phyloP scores from a whole-genome alignment of 1,284 basidiomycete genomes.

The Ceratobasidium sp. region DNA sequence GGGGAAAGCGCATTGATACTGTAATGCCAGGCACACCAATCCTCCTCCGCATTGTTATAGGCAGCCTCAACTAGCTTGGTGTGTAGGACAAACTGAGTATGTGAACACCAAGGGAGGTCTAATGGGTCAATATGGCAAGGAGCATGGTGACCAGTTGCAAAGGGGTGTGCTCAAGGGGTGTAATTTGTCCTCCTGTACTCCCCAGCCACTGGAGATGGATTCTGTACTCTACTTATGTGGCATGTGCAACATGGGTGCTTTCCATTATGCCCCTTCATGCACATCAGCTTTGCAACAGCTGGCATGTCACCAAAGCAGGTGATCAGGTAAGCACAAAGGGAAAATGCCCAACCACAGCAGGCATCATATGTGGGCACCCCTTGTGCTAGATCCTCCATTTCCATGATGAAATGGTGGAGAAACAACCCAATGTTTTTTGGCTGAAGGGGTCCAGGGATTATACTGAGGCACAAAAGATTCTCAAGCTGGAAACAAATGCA shows the following conservation, averaged over 20 bases:
- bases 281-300: slow-evolving; percentile 41
- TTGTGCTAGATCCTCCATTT: slow-evolving; percentile 32
- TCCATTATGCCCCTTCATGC: slow-evolving; percentile 40
- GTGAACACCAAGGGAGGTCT: slow-evolving; percentile 22
- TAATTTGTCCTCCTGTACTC: slow-evolving; percentile 6
- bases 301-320: slow-evolving; percentile 41
- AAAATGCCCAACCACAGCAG: background rate
- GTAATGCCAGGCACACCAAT: background rate
- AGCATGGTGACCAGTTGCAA: background rate
- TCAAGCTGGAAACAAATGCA: slow-evolving; percentile 44
- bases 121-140: background rate
- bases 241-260: slow-evolving; percentile 36
- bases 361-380: slow-evolving; percentile 36
- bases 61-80: background rate
- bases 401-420: slow-evolving; percentile 30
- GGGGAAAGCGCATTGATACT: slow-evolving; percentile 36
- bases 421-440: slow-evolving; percentile 48
- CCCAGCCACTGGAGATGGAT: background rate
- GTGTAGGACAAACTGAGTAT: background rate
- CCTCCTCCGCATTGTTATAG: background rate
- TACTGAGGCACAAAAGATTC: slow-evolving; percentile 47
- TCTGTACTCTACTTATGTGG: slow-evolving; percentile 29
- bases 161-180: slow-evolving; percentile 21
- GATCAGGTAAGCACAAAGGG: slow-evolving; percentile 35
- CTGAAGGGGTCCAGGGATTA: slow-evolving; percentile 50